Evolutionary conservation across 345 rosid genomes (phyloP), one percentile per base, ranked within the genome.

Genomic region (Turnera subulata): DNA sequence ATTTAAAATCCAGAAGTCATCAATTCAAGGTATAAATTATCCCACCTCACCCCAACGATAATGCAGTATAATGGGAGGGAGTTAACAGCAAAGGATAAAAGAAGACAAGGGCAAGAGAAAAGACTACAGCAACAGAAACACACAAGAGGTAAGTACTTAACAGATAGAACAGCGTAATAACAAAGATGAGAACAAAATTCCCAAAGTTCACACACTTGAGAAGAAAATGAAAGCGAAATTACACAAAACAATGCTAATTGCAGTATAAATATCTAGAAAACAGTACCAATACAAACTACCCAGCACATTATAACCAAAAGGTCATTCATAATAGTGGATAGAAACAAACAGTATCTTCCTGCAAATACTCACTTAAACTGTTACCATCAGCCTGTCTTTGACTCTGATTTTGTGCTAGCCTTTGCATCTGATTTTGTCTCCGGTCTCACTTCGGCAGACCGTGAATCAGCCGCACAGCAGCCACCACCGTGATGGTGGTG

Each of bases 401-500:
- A 53, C 56, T 68, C 76, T 22, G 63, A 40, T 57, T 78, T 77
- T 0, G 73, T 54, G 58, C 72, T 67, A 64, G 78, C 82, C 70
- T 83, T 86, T 0, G 78, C 73, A 38, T 74, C 84, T 33, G 85
- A 65, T 73, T 81, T 83, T 19, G 79, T 62, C n/a, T 77, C 73
- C 69, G 47, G 62, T 70, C 76, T 76, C 18, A 65, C 50, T 61
- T 78, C 89, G 23, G 62, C 38, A 19, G 50, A 18, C 66, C 69
- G 64, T 29, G 69, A 32, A 45, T 82, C 93, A 23, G 71, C 78
- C 0, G 86, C 69, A 69, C 97, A 93, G 20, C 97, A 93, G 4
- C 93, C 91, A 52, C 95, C 98, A 53, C 86, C 91, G 71, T 84
- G 94, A 4, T 84, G 85, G 18, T 74, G 79, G 18, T 76, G 83